Conservation (phyloP, 108 stramenopile genomes). For the Pseudonitzschia multiseries region DNA sequence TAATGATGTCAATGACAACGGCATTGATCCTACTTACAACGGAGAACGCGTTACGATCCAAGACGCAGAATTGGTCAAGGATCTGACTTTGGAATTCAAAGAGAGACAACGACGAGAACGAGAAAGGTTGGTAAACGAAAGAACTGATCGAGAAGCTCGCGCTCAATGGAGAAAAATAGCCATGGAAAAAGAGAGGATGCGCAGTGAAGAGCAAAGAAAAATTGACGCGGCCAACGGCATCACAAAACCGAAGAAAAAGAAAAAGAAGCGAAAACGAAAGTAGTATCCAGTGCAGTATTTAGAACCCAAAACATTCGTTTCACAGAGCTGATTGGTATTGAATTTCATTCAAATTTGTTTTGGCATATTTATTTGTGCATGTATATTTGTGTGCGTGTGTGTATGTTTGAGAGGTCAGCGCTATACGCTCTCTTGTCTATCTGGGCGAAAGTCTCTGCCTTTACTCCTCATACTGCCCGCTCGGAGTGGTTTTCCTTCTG, state of each 20-base stretch:
- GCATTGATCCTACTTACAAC: background rate
- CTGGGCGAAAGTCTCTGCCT: background rate
- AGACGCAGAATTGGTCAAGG: slow-evolving; percentile 18
- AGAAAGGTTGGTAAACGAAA: slow-evolving; percentile 17
- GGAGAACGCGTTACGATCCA: slow-evolving; percentile 36
- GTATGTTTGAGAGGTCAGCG: background rate
- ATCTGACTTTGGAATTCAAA: slow-evolving; percentile 14
- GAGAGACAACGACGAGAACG: slow-evolving; percentile 8
- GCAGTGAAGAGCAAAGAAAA: slow-evolving; percentile 6
- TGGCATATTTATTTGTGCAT: no score
- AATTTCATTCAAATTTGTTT: no score
- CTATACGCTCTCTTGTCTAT: background rate
- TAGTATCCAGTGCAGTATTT: background rate
- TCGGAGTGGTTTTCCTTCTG: slow-evolving; percentile 34
- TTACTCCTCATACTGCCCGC: slow-evolving; percentile 21
- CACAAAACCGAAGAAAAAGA: slow-evolving; percentile 31
- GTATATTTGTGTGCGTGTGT: background rate
- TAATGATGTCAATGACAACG: background rate
- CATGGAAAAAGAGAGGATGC: slow-evolving; percentile 30
- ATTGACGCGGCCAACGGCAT: slow-evolving; percentile 14
- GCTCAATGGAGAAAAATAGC: slow-evolving; percentile 35
- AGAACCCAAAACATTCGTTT: no score
- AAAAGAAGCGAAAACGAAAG: slow-evolving; percentile 25
- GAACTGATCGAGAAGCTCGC: slow-evolving; percentile 32
- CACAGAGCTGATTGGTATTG: no score